A percentile compares a stretch with the other conserved stretches of the same genome.
These are phyloP conservation scores for Clitopilus passeckerianus DNA, from an alignment of 768 basidiomycete species.

Conservation along the genomic window DNA sequence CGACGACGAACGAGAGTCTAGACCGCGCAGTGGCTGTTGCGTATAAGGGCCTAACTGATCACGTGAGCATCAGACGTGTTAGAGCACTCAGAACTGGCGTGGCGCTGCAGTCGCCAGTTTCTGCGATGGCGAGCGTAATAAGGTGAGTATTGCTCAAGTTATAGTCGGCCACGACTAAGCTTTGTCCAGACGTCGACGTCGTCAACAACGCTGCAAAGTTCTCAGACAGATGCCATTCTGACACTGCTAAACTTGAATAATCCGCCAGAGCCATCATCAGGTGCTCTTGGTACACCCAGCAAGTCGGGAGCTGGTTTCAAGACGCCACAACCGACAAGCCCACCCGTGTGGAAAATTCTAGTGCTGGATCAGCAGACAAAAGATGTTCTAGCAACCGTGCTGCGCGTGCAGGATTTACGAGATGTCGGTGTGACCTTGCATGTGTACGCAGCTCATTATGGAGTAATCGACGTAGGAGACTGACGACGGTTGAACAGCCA, in stretches of 20 bases:
- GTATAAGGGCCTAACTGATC: not conserved
- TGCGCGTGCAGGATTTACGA: conserved; percentile 93
- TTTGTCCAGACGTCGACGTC: conserved; percentile 22
- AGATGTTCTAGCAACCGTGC: conserved; percentile 90
- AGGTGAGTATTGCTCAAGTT: conserved; percentile 21
- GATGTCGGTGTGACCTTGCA: conserved; percentile 97
- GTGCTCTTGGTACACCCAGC: conserved; percentile 24
- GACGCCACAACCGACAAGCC: conserved; percentile 48
- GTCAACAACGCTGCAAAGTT: conserved; percentile 71
- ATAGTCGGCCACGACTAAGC: conserved; percentile 5
- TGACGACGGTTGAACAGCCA: conserved; percentile 49
- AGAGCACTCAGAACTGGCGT: not conserved
- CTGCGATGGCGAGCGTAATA: conserved; percentile 27
- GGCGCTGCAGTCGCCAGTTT: not conserved
- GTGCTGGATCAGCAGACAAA: conserved; percentile 95
- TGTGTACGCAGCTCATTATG: conserved; percentile 58
- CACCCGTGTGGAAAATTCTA: conserved; percentile 94
- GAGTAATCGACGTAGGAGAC: conserved; percentile 2
- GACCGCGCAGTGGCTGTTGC: not conserved
- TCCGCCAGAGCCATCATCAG: conserved; percentile 35
- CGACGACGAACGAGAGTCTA: not conserved
- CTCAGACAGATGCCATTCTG: conserved; percentile 82
- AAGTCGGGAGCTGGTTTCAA: conserved; percentile 43
- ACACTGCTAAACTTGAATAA: conserved; percentile 84
- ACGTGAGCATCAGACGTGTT: not conserved